Evolutionary conservation across 2,329 filamentous ascomycete species (phyloP), one percentile per base, ranked within the genome.

Genomic region (Lizonia empirigonia): DNA sequence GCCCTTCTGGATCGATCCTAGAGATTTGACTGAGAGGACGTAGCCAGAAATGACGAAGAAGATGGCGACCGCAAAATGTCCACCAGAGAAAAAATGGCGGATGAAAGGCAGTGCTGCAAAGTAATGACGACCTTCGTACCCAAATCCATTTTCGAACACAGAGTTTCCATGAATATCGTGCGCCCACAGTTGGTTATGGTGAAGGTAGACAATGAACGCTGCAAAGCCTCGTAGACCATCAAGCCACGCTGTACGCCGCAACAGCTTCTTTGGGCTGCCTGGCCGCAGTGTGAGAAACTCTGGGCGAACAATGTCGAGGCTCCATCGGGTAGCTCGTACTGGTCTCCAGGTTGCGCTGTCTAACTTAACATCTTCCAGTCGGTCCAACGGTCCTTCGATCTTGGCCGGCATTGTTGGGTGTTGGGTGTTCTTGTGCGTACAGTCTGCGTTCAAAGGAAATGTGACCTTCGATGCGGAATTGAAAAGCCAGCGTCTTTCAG

Each of bases 171-270:
- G 81, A 78, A 55, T 77, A 16, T 59, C 61, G 34, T 72, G 69
- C 7, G 87, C 7, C 77, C 77, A 72, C 55, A 66, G 22, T 67
- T 70, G 49, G 65, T 74, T 67, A 84, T 85, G 35, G 44, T 85
- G 82, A 58, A 80, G 76, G 67, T 87, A 88, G 12, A 89, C 86
- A 22, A 88, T 66, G 23, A 89, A 77, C 2, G 86, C 84, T 4
- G 85, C 85, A 55, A 88, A 86, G 3, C 86, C 86, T 63, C 86
- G 76, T 12, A 89, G 73, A 12, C 86, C 86, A 59, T 89, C 86
- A 16, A 86, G 76, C 69, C 69, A 72, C 6, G 69, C 67, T 39
- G 69, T 72, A 39, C 53, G 59, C 38, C 68, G 55, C 3, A 62
- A 32, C 18, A 57, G 45, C 13, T 64, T 63, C 36, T 67, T 69